A percentile compares a stretch with the other conserved stretches of the same genome.
phyloP scores from a whole-genome alignment of 805 yeast species.

The Nakazawaea holstii region DNA sequence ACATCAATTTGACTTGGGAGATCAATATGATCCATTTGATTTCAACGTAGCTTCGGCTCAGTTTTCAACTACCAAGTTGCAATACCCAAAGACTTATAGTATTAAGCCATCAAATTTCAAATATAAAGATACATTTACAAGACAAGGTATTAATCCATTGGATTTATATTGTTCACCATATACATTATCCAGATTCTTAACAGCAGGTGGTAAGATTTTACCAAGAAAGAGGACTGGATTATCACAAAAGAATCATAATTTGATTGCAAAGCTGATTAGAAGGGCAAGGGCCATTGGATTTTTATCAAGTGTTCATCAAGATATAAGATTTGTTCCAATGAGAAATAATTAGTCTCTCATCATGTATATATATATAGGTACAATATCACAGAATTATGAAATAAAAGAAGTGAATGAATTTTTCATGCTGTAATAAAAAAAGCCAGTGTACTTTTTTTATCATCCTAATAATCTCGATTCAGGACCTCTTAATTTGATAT shows the following conservation, averaged over 20 bases:
- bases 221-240: conserved; percentile 72
- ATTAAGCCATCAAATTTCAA: conserved; percentile 6
- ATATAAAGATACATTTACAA: conserved; percentile 20
- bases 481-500: conserved; percentile 41
- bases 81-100: conserved; percentile 17
- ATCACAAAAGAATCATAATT: conserved; percentile 59
- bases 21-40: conserved; percentile 77
- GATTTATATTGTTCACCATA: conserved; percentile 71
- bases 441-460: too few species aligned
- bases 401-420: too few species aligned
- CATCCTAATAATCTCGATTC: conserved; percentile 19
- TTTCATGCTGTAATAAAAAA: too few species aligned
- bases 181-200: conserved; percentile 57
- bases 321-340: conserved; percentile 30
- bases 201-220: conserved; percentile 70
- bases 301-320: conserved; percentile 68
- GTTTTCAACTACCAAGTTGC: conserved; percentile 36
- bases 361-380: conserved; percentile 2
- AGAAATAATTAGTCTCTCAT: conserved; percentile 1
- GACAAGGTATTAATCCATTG: conserved; percentile 55
- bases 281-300: conserved; percentile 79
- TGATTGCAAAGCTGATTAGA: conserved; percentile 69
- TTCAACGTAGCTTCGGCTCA: conserved; percentile 56
- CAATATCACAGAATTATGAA: too few species aligned
- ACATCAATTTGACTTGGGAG: conserved; percentile 42